phyloP scores from a whole-genome alignment of 768 basidiomycete species.

The Phlegmacium glaucopus region DNA sequence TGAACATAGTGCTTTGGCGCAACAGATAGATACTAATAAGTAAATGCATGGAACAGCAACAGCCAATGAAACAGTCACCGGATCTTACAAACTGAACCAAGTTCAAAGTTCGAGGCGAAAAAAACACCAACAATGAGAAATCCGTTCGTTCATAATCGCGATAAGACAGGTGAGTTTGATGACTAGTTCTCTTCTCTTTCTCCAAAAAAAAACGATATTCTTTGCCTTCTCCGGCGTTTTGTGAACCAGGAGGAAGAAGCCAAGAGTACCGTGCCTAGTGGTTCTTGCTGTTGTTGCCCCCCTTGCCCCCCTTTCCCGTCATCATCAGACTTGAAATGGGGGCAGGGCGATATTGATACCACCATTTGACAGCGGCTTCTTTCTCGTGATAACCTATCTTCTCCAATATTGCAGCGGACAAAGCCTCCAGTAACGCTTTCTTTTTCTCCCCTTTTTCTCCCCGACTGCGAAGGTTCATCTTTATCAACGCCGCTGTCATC shows the following conservation, averaged over 20 bases:
- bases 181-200: slow-evolving; percentile 9
- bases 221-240: slow-evolving; percentile 8
- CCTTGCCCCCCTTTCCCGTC: slow-evolving; percentile 1
- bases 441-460: slow-evolving; percentile 21
- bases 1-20: neutral
- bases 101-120: neutral
- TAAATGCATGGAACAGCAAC: too few relatives aligned
- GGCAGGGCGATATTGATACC: slow-evolving; percentile 46
- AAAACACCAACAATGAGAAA: neutral
- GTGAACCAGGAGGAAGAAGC: neutral
- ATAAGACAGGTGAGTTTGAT: slow-evolving; percentile 11
- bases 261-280: neutral
- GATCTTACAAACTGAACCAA: too few relatives aligned
- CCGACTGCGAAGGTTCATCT: neutral
- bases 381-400: slow-evolving; percentile 68
- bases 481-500: slow-evolving; percentile 15
- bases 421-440: slow-evolving; percentile 50
- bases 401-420: slow-evolving; percentile 63
- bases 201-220: neutral
- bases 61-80: too few relatives aligned
- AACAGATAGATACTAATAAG: too few relatives aligned
- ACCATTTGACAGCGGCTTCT: slow-evolving; percentile 67
- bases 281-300: too few relatives aligned
- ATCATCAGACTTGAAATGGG: slow-evolving; percentile 11
- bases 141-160: slow-evolving; percentile 13